Conservation (phyloP, 106 monocot species). For the Dendrobium officinale region DNA sequence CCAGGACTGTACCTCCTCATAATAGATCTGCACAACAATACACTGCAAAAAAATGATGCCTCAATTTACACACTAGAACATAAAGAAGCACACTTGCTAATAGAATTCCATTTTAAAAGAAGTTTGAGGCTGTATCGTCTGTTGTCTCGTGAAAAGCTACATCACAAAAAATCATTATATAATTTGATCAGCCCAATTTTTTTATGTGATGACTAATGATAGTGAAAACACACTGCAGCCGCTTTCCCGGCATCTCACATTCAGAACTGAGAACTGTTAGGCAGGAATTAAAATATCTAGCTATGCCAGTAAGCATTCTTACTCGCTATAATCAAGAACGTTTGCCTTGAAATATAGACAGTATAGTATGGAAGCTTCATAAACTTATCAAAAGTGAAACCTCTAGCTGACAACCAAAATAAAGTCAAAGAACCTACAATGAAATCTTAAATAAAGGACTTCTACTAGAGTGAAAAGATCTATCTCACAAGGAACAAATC, state of each 20-base stretch:
- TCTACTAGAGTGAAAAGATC: neutral
- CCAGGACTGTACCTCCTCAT: conserved; percentile 8
- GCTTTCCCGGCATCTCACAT: neutral
- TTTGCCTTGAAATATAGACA: too few relatives aligned
- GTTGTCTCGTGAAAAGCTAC: neutral
- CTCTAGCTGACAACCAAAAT: too few relatives aligned
- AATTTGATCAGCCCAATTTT: neutral
- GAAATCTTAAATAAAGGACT: neutral
- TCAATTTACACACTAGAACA: neutral
- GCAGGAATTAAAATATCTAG: too few relatives aligned
- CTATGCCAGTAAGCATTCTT: too few relatives aligned
- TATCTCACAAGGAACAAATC: neutral
- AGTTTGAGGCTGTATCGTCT: neutral
- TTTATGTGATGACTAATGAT: neutral
- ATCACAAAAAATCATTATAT: neutral
- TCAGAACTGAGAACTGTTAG: neutral
- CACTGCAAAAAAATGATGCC: neutral
- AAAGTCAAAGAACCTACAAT: too few relatives aligned
- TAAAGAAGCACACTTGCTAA: neutral
- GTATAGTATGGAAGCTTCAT: too few relatives aligned
- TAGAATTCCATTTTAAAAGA: neutral
- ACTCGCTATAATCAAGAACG: too few relatives aligned
- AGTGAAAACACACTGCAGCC: neutral
- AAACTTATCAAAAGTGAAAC: too few relatives aligned
- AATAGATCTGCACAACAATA: neutral